phyloP scores from a whole-genome alignment of 352 stramenopile species.

The Blastocystis sp. region DNA sequence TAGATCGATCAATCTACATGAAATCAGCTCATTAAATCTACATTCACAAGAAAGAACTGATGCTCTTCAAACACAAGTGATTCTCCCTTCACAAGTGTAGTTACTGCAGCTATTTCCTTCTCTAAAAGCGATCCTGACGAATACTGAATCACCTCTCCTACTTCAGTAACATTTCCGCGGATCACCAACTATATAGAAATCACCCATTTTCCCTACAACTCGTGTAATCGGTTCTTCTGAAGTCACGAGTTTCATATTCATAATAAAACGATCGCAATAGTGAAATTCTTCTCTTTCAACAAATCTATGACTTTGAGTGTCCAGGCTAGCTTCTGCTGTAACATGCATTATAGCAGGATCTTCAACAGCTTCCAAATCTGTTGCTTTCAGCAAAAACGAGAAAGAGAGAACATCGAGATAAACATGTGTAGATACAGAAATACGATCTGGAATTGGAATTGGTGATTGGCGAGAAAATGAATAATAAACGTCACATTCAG shows the following conservation, averaged over 20 bases:
- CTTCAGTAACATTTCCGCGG: not conserved
- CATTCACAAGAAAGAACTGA: constrained; percentile 37
- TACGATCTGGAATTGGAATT: not conserved
- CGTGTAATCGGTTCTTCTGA: not conserved
- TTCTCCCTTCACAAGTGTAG: not conserved
- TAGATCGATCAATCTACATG: not conserved
- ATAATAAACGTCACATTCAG: constrained; percentile 24
- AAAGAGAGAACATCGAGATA: not conserved
- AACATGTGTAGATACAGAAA: not conserved
- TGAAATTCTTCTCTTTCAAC: not conserved
- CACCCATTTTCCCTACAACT: not conserved
- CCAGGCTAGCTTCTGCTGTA: constrained; percentile 5
- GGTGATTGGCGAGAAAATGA: constrained; percentile 13
- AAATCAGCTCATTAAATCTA: not conserved
- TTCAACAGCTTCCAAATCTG: not conserved
- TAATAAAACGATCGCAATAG: not conserved
- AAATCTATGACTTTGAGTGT: not conserved
- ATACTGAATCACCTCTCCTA: not conserved
- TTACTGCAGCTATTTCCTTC: not conserved
- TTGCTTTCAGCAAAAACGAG: not conserved
- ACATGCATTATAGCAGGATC: not conserved
- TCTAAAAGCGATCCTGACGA: not conserved
- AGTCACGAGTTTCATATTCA: not conserved
- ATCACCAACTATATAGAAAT: not conserved
- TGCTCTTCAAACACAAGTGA: not conserved